Evolutionary conservation across 1,284 basidiomycete genomes (phyloP).

Genomic region (Flammula alnicola): DNA sequence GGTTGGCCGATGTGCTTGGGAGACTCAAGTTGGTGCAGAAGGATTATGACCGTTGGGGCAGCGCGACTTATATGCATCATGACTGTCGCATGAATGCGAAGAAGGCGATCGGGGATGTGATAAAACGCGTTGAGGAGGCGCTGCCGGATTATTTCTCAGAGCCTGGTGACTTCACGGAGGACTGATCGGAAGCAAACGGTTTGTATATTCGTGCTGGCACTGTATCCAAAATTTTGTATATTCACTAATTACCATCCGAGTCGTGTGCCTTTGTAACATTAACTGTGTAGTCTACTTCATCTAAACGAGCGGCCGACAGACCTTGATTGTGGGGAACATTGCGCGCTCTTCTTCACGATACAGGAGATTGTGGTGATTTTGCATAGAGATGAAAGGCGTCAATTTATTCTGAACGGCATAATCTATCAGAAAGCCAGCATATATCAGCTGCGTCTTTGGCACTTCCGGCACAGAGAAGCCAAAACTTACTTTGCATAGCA

Average conservation of each 20-base stretch:
- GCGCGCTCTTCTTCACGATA: constrained; percentile 68
- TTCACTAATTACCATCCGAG: no score
- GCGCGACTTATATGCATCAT: constrained; percentile 73
- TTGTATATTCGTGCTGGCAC: neutral
- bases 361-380: constrained; percentile 56
- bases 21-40: constrained; percentile 59
- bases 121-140: constrained; percentile 57
- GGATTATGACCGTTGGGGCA: constrained; percentile 70
- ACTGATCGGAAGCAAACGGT: constrained; percentile 3
- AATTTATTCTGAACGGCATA: constrained; percentile 5
- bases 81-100: constrained; percentile 64
- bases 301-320: constrained; percentile 14
- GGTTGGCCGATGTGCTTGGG: constrained; percentile 65
- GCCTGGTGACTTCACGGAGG: constrained; percentile 22
- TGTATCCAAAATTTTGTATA: neutral
- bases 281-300: no score
- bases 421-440: neutral
- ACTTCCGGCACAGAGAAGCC: no score
- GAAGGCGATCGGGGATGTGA: constrained; percentile 54
- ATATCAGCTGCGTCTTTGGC: no score
- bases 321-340: constrained; percentile 58
- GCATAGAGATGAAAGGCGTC: constrained; percentile 52
- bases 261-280: no score
- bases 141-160: constrained; percentile 64
- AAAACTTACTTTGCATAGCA: constrained; percentile 43